Percentiles rank a stretch among this genome's conserved stretches.
Conservation (phyloP, 139 green algal species). For the Chlorella sorokiniana region DNA sequence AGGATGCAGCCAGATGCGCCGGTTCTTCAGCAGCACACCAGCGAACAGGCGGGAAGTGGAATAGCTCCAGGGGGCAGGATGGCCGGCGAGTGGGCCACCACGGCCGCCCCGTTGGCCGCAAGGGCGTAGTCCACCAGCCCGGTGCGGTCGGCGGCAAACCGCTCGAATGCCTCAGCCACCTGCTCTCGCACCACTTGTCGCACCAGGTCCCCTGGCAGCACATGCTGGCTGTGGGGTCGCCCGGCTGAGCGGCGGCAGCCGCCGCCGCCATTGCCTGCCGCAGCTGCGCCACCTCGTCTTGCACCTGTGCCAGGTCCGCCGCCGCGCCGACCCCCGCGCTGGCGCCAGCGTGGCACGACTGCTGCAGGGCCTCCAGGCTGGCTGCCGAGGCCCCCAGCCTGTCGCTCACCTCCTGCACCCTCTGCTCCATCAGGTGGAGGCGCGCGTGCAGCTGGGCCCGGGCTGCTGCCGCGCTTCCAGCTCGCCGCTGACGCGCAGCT, state of each 20-base stretch:
- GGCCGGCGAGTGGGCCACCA: conserved; percentile 39
- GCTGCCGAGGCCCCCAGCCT: neutral
- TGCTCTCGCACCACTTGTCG: conserved; percentile 9
- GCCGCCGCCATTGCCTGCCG: neutral
- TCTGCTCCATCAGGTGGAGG: neutral
- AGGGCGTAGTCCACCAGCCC: conserved; percentile 44
- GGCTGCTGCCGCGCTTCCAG: neutral
- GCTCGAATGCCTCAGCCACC: neutral
- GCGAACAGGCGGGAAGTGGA: neutral
- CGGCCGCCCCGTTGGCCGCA: conserved; percentile 19
- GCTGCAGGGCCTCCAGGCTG: neutral
- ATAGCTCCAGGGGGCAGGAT: neutral
- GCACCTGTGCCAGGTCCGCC: neutral
- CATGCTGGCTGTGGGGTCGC: neutral
- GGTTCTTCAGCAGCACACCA: neutral
- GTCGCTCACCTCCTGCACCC: neutral
- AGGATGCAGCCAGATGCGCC: neutral
- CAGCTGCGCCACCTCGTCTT: conserved; percentile 5
- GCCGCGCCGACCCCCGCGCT: neutral
- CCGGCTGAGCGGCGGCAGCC: neutral
- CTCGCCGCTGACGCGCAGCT: no score
- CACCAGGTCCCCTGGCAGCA: neutral
- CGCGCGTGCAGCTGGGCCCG: neutral
- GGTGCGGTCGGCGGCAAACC: conserved; percentile 27
- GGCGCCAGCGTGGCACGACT: neutral